phyloP scores from a whole-genome alignment of 2,329 filamentous ascomycete genomes.

The Pseudogymnoascus sp. region DNA sequence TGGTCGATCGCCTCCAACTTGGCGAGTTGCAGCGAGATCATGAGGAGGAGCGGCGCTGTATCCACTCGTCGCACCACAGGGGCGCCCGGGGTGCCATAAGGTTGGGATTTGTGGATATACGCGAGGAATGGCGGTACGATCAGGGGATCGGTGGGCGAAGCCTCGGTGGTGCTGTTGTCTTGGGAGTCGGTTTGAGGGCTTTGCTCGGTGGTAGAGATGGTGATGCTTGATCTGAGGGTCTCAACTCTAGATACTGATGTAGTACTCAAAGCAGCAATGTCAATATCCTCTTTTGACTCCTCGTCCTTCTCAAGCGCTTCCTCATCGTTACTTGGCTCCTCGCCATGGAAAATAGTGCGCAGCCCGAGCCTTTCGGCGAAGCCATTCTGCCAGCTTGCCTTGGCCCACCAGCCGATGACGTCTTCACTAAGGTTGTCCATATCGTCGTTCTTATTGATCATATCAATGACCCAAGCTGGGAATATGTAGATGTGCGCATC shows the following conservation, averaged over 20 bases:
- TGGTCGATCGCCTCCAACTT: conserved; percentile 69
- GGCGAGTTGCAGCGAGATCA: conserved; percentile 75
- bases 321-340: conserved; percentile 32
- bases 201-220: conserved; percentile 5
- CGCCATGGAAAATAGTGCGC: conserved; percentile 51
- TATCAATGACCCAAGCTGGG: conserved; percentile 81
- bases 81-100: conserved; percentile 28
- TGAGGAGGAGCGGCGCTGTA: conserved; percentile 71
- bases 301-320: conserved; percentile 24
- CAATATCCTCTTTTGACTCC: conserved; percentile 21
- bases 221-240: conserved; percentile 13
- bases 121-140: conserved; percentile 66
- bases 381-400: conserved; percentile 81
- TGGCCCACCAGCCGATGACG: conserved; percentile 90
- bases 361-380: conserved; percentile 71
- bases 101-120: conserved; percentile 62
- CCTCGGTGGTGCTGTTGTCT: conserved; percentile 15
- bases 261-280: conserved; percentile 25
- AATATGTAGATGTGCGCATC: conserved; percentile 95
- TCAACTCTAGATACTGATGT: conserved; percentile 23
- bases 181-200: conserved; percentile 12
- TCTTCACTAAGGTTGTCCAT: conserved; percentile 89
- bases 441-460: conserved; percentile 68
- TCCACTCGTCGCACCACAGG: conserved; percentile 82
- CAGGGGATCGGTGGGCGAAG: conserved; percentile 26